Evolutionary conservation across 1,139 yeast species (phyloP), one percentile per base, ranked within the genome.

Genomic region (Martiniozyma asiatica): DNA sequence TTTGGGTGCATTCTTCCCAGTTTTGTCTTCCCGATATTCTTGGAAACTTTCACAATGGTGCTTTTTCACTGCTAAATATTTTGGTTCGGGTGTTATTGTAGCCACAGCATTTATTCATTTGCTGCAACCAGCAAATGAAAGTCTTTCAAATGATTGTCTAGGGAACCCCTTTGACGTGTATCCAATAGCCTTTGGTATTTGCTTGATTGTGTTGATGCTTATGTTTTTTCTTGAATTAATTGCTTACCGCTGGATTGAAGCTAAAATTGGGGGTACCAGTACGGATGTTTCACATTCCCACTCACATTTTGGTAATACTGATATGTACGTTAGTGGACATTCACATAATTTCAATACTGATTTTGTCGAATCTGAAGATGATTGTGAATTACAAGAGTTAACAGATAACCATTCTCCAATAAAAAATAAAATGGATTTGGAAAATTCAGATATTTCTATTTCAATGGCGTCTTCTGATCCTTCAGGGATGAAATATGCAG

Each of bases 31-130:
- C 6, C 59, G 56, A 38, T 66, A 67, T 44, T 67, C 77, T 1
- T 59, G 63, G 37, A 58, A 66, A 38, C 41, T 78, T 42, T 85
- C 82, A 4, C 48, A 61, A 7, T 61, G 69, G 66, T 66, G 74
- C 36, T 82, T 73, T 49, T 74, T 79, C 47, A 53, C 73, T 24
- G 80, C 85, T 32, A 81, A 81, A 47, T 82, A 70, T 58, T 84
- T 85, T 51, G 96, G 96, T 37, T 75, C 93, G 2, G 96, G 96
- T 29, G 95, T 85, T 30, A 84, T 85, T 48, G 63, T 84, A 5
- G 89, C 95, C 2, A 85, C 95, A 2, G 84, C 93, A 0, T 78
- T 82, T 44, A 74, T 85, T 34, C 96, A 85, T 56, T 59, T 85
- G 39, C 61, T 85, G 40, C 73, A 74, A 42, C 94, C 94, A 0